phyloP scores from a whole-genome alignment of 1,284 basidiomycete species.

The Cryptococcus neoformans region DNA sequence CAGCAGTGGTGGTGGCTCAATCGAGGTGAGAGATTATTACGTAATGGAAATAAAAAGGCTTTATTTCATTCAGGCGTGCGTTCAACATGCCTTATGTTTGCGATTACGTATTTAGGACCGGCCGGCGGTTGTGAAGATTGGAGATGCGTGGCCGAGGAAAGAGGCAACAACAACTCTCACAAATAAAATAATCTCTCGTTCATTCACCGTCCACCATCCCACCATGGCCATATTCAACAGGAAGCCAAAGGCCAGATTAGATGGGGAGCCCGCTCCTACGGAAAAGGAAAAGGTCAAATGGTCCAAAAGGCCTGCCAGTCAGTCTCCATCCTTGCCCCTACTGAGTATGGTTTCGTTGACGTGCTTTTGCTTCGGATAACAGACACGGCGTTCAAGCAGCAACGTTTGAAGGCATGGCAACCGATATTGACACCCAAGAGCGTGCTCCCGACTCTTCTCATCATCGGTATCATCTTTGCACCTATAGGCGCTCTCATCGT shows the following conservation, averaged over 20 bases:
- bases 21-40: too few relatives aligned
- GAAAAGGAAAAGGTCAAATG: slow-evolving; percentile 78
- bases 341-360: neutral
- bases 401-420: slow-evolving; percentile 99
- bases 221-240: slow-evolving; percentile 46
- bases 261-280: slow-evolving; percentile 26
- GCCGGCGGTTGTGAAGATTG: too few relatives aligned
- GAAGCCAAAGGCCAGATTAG: slow-evolving; percentile 32
- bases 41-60: too few relatives aligned
- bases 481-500: slow-evolving; percentile 92
- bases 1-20: too few relatives aligned
- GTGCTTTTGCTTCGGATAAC: neutral
- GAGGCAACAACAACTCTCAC: too few relatives aligned
- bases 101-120: too few relatives aligned
- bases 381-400: slow-evolving; percentile 99
- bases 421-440: slow-evolving; percentile 97
- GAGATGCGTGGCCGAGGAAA: too few relatives aligned
- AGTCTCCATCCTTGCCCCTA: slow-evolving; percentile 42
- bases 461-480: slow-evolving; percentile 90
- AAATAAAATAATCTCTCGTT: too few relatives aligned
- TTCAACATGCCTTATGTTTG: too few relatives aligned
- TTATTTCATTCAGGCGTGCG: too few relatives aligned
- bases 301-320: slow-evolving; percentile 84
- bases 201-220: neutral
- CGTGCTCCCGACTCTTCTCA: slow-evolving; percentile 92